phyloP scores from a whole-genome alignment of 1,284 basidiomycete genomes.

The Golubevia pallescens region DNA sequence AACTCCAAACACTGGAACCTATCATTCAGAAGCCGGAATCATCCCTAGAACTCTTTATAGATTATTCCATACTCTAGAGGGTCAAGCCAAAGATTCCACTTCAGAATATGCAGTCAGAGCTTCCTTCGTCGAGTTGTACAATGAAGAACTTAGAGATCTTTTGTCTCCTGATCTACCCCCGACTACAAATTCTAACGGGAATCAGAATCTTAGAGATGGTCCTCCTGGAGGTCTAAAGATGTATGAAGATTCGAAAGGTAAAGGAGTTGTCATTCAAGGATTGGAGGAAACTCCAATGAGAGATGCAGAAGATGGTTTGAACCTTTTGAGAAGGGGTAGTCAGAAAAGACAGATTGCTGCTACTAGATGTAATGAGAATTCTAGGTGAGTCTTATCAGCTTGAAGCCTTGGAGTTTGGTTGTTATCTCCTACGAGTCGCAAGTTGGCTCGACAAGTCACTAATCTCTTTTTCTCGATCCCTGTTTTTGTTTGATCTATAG shows the following conservation, averaged over 20 bases:
- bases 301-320: slow-evolving; percentile 82
- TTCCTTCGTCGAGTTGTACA: slow-evolving; percentile 97
- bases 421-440: too few relatives aligned
- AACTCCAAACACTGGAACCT: slow-evolving; percentile 73
- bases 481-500: too few relatives aligned
- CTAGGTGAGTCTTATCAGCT: slow-evolving; percentile 71
- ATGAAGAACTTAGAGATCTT: slow-evolving; percentile 74
- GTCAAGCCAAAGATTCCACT: slow-evolving; percentile 67
- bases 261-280: slow-evolving; percentile 89
- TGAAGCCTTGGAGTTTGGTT: too few relatives aligned
- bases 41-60: slow-evolving; percentile 94
- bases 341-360: slow-evolving; percentile 90
- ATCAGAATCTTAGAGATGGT: slow-evolving; percentile 6
- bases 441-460: too few relatives aligned
- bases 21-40: slow-evolving; percentile 89
- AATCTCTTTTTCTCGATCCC: too few relatives aligned
- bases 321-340: slow-evolving; percentile 84
- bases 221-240: slow-evolving; percentile 74
- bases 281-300: slow-evolving; percentile 87
- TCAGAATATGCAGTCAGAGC: slow-evolving; percentile 90
- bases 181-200: slow-evolving; percentile 65
- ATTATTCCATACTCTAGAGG: slow-evolving; percentile 85
- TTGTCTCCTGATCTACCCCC: slow-evolving; percentile 71
- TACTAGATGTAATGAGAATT: slow-evolving; percentile 97
- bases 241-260: slow-evolving; percentile 79